These are phyloP conservation scores for peach (Prunus persica) DNA, from an alignment of 306 rosid species.

Conservation along the genomic window Prunus_persica_NCBIv2 NC_034009.1:8061501-8062000, in stretches of 20 bases:
- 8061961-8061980: slow-evolving; percentile 74
- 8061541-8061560: slow-evolving; percentile 53
- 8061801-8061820: slow-evolving; percentile 48
- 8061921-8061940: slow-evolving; percentile 44
- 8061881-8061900: slow-evolving; percentile 63
- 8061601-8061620: slow-evolving; percentile 53
- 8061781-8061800: slow-evolving; percentile 50
- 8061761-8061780: slow-evolving; percentile 67
- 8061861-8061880: slow-evolving; percentile 33
- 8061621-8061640: slow-evolving; percentile 49
- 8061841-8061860: slow-evolving; percentile 71
- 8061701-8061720: slow-evolving; percentile 50
- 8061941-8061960: slow-evolving; percentile 72
- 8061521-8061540: slow-evolving; percentile 76
- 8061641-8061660: slow-evolving; percentile 64
- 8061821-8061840: slow-evolving; percentile 74
- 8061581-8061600: slow-evolving; percentile 62
- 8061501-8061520: slow-evolving; percentile 50
- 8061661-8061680: slow-evolving; percentile 63
- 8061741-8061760: slow-evolving; percentile 55
- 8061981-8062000: slow-evolving; percentile 45
- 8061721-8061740: slow-evolving; percentile 85
- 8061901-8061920: slow-evolving; percentile 64
- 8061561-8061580: slow-evolving; percentile 54
- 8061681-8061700: slow-evolving; percentile 52